Base-by-base conservation (phyloP, 2,329 filamentous ascomycete genomes). In the Cladosporium colombiae region DNA sequence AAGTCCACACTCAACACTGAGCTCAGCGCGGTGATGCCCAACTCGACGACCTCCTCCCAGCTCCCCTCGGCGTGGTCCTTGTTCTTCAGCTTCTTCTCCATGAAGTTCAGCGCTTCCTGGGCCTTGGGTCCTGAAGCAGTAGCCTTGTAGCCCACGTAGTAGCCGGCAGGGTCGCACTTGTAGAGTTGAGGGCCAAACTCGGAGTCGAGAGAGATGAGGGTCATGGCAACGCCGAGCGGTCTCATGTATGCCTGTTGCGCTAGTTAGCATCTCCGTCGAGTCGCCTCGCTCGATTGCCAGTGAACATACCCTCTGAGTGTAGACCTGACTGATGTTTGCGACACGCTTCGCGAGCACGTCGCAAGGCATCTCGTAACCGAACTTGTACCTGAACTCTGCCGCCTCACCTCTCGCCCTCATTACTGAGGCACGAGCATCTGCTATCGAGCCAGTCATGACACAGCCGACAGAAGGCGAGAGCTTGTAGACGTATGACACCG, bases 41-140 rank as follows among this genome's bases (percentile, higher is more conserved):
- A 85, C 84, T 99, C 95, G 59, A 99, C 94, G 58, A 99, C 95
- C 68, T 99, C 95, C 80, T 97, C 92, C 95, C 95, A 99, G 76
- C 84, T 89, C 68, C 95, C 95, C 66, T 95, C 91, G 40, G 94
- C 95, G 74, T 86, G 85, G 76, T 98, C 93, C 88, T 97, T 97
- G 89, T 97, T 97, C 85, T 97, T 97, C 80, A 99, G 88, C 86
- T 98, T 98, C 89, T 98, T 98, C 87, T 99, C 95, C 66, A 99
- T 85, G 80, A 96, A 93, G 81, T 99, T 99, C 78, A 98, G 88
- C 69, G 95, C 95, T 85, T 99, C 95, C 80, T 99, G 95, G 80
- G 97, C 94, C 84, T 99, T 99, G 64, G 95, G 95, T 6, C 95
- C 95, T 8, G 95, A 96, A 62, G 95, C 92, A 56, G 95, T 98